Evolutionary conservation across 2,329 filamentous ascomycete species (phyloP).

Genomic region (Clonostachys chloroleuca): DNA sequence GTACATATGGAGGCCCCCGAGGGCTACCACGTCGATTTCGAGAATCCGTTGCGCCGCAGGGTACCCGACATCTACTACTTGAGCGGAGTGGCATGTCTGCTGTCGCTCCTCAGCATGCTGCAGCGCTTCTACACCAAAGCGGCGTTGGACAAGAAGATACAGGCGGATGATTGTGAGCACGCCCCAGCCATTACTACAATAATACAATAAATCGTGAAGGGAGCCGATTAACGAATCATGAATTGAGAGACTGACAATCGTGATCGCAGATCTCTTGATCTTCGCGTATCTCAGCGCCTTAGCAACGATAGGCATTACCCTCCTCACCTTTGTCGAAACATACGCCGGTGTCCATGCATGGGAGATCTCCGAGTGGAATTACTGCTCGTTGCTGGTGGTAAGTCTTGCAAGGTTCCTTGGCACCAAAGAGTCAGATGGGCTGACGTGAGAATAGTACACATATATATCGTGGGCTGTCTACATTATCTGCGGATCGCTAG

Average conservation of each 20-base stretch:
- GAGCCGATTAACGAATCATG: not conserved
- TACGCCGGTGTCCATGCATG: too few species aligned
- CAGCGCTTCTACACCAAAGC: slow-evolving; percentile 14
- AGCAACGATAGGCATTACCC: too few species aligned
- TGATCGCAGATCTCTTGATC: too few species aligned
- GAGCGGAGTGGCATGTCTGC: slow-evolving; percentile 7
- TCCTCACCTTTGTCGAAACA: not conserved
- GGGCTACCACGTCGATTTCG: slow-evolving; percentile 16
- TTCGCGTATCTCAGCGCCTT: too few species aligned
- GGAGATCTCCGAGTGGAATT: too few species aligned
- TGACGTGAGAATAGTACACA: slow-evolving; percentile 8
- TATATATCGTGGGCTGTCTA: slow-evolving; percentile 21
- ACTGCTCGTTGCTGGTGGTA: too few species aligned
- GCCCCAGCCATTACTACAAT: too few species aligned
- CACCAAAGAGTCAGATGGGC: not conserved
- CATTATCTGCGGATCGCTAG: slow-evolving; percentile 22
- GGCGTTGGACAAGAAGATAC: slow-evolving; percentile 8
- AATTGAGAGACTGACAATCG: not conserved
- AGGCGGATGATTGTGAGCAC: slow-evolving; percentile 11
- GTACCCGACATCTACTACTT: slow-evolving; percentile 12
- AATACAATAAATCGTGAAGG: too few species aligned
- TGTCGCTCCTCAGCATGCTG: slow-evolving; percentile 7
- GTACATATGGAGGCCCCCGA: slow-evolving; percentile 11
- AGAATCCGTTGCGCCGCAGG: slow-evolving; percentile 10
- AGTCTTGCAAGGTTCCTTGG: too few species aligned